Evolutionary conservation across 768 basidiomycete species (phyloP).

Genomic region (Xanthoconium stramineum): DNA sequence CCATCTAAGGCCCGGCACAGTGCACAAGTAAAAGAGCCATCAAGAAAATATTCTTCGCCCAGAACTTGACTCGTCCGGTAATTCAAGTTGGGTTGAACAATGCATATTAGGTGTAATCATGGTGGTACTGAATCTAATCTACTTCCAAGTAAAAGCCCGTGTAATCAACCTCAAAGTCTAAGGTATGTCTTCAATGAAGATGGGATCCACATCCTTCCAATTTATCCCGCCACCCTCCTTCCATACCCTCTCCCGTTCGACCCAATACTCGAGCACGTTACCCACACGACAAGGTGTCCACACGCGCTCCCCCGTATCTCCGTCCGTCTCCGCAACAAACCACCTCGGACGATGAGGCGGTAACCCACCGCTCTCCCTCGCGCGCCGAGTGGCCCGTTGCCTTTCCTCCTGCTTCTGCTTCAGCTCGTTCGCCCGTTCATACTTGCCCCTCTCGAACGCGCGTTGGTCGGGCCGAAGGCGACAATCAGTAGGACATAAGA

Average conservation of each 20-base stretch:
- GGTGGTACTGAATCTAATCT: slow-evolving; percentile 1
- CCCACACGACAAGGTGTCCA: slow-evolving; percentile 67
- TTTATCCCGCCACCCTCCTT: slow-evolving; percentile 28
- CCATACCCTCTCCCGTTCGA: slow-evolving; percentile 67
- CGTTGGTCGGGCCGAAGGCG: slow-evolving; percentile 90
- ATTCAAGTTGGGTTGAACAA: no score
- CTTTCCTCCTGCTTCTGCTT: slow-evolving; percentile 82
- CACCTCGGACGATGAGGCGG: slow-evolving; percentile 81
- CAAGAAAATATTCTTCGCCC: no score
- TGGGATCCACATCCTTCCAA: slow-evolving; percentile 74
- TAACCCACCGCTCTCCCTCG: slow-evolving; percentile 69
- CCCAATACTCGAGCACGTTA: slow-evolving; percentile 77
- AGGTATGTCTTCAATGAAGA: slow-evolving; percentile 67
- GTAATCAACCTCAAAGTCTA: neutral
- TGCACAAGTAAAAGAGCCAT: no score
- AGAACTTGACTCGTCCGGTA: no score
- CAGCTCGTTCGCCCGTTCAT: slow-evolving; percentile 77
- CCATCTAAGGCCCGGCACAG: no score
- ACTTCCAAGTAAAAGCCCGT: neutral
- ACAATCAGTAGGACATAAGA: slow-evolving; percentile 87
- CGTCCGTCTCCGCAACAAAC: slow-evolving; percentile 81
- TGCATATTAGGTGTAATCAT: neutral
- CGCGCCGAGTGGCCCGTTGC: slow-evolving; percentile 66
- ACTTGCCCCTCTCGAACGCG: slow-evolving; percentile 87
- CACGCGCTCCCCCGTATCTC: slow-evolving; percentile 85